Evolutionary conservation across 2,329 filamentous ascomycete species (phyloP).

Genomic region (Alternaria conjuncta): DNA sequence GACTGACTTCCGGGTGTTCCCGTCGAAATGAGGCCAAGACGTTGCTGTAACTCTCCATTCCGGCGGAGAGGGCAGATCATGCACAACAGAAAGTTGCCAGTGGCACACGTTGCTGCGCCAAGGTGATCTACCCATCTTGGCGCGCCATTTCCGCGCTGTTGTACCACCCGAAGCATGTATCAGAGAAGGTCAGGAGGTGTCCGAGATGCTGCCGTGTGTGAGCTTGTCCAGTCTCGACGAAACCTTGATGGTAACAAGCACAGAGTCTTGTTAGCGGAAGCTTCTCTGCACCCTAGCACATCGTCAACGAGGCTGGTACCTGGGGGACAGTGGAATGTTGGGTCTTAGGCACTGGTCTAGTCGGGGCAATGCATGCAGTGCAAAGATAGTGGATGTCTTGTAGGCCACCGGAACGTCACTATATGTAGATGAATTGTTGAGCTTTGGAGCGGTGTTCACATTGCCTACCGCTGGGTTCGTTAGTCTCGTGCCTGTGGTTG

Average conservation of each 20-base stretch:
- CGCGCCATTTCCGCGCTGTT: slow-evolving; percentile 18
- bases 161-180: neutral
- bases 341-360: neutral
- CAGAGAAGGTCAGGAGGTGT: slow-evolving; percentile 8
- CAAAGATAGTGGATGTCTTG: neutral
- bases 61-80: slow-evolving; percentile 18
- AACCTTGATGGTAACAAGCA: slow-evolving; percentile 27
- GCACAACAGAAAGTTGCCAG: slow-evolving; percentile 9
- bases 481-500: neutral
- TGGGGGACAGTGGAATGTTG: neutral
- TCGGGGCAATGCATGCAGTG: neutral
- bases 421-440: neutral
- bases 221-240: slow-evolving; percentile 1
- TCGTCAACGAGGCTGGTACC: neutral
- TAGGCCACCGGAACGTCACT: neutral
- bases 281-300: neutral
- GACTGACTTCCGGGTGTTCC: neutral
- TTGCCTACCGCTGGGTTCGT: neutral
- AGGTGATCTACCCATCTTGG: slow-evolving; percentile 29
- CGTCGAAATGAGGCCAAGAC: slow-evolving; percentile 1
- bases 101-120: slow-evolving; percentile 24
- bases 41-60: neutral
- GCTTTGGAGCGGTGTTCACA: neutral
- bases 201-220: neutral
- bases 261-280: slow-evolving; percentile 3